A percentile compares a stretch with the other conserved stretches of the same genome.
These are phyloP conservation scores for Zymoseptoria ardabiliae DNA, from an alignment of 2,329 filamentous ascomycete species.

Conservation along the genomic window DNA sequence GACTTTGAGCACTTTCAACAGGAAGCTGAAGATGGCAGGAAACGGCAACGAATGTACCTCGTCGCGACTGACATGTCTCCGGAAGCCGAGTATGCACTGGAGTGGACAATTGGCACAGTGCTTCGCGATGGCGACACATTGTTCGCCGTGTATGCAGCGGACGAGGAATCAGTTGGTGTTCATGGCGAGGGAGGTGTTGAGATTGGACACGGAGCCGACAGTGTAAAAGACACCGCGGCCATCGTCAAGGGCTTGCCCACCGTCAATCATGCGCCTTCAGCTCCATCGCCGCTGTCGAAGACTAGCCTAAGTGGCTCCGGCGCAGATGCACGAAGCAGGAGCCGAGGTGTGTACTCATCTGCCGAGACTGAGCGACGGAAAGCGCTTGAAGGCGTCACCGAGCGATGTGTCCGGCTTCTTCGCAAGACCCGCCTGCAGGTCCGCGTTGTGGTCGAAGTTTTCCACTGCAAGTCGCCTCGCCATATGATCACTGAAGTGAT, in stretches of 20 bases:
- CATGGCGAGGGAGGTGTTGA: slow-evolving; percentile 45
- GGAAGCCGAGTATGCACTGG: slow-evolving; percentile 87
- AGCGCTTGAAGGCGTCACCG: slow-evolving; percentile 76
- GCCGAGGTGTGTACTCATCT: slow-evolving; percentile 36
- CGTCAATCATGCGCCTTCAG: slow-evolving; percentile 21
- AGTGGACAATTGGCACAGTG: slow-evolving; percentile 96
- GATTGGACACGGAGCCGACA: slow-evolving; percentile 65
- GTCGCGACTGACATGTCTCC: slow-evolving; percentile 94
- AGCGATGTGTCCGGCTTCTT: slow-evolving; percentile 74
- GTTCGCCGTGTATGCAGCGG: slow-evolving; percentile 85
- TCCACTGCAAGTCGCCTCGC: slow-evolving; percentile 96
- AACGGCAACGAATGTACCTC: slow-evolving; percentile 78
- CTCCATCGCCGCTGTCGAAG: slow-evolving; percentile 23
- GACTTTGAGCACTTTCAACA: slow-evolving; percentile 71
- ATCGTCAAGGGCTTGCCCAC: slow-evolving; percentile 59
- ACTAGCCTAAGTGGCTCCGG: slow-evolving; percentile 8
- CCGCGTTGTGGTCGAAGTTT: slow-evolving; percentile 86
- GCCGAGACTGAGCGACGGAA: slow-evolving; percentile 71
- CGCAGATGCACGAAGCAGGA: slow-evolving; percentile 20
- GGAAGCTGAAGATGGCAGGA: slow-evolving; percentile 70
- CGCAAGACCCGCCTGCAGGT: slow-evolving; percentile 90
- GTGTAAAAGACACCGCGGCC: slow-evolving; percentile 67
- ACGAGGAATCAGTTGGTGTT: slow-evolving; percentile 61
- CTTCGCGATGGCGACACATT: slow-evolving; percentile 90
- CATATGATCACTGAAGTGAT: slow-evolving; percentile 97